phyloP scores from a whole-genome alignment of 2,329 filamentous ascomycete species.

The Basipetospora chlamydospora region DNA sequence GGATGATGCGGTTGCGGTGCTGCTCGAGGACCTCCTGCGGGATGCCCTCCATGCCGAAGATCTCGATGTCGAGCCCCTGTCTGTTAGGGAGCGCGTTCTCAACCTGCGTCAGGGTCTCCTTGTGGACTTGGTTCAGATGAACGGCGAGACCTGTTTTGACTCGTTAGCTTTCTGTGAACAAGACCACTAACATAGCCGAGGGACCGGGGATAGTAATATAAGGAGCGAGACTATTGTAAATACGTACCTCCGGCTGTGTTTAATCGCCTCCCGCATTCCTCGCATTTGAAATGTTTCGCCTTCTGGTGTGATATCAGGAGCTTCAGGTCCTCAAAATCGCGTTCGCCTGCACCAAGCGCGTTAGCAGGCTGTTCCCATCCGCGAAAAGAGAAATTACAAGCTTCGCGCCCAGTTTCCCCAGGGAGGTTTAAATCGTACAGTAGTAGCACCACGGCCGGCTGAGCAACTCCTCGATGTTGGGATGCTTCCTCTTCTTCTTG shows the following conservation, averaged over 20 bases:
- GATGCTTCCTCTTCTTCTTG: conserved; percentile 81
- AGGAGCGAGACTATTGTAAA: conserved; percentile 6
- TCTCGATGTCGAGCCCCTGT: conserved; percentile 77
- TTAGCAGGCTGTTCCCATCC: neutral
- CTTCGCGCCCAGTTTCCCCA: neutral
- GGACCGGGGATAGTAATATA: neutral
- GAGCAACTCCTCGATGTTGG: conserved; percentile 78
- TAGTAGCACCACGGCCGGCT: conserved; percentile 94
- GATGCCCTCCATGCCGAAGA: conserved; percentile 97
- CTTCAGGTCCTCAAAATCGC: conserved; percentile 95
- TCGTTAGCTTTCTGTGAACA: neutral
- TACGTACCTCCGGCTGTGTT: conserved; percentile 83
- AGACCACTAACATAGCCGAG: neutral
- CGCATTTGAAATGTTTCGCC: conserved; percentile 98
- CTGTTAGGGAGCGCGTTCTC: conserved; percentile 87
- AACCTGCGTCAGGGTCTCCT: conserved; percentile 73
- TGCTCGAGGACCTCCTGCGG: conserved; percentile 71
- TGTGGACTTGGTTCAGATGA: conserved; percentile 97
- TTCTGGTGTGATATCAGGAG: conserved; percentile 96
- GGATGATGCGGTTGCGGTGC: conserved; percentile 75
- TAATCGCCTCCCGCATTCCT: conserved; percentile 71
- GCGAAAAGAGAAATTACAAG: no score
- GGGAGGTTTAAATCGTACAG: conserved; percentile 35
- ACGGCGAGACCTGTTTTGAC: conserved; percentile 62
- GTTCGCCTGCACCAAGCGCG: conserved; percentile 43